Conservation (phyloP, 352 stramenopile species). For the Phytophthora europaea region DNA sequence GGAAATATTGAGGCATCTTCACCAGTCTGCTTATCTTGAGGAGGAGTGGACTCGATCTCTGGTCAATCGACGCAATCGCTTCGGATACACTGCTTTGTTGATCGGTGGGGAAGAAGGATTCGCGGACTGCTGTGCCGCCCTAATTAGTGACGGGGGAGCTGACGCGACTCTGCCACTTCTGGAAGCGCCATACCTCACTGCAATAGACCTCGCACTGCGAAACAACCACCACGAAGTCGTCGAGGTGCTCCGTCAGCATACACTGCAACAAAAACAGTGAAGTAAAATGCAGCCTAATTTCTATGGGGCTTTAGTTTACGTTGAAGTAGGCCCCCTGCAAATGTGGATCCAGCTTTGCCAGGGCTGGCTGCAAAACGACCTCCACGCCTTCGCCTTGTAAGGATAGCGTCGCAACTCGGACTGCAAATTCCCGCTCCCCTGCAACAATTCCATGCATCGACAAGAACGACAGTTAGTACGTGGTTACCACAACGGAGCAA, state of each 20-base stretch:
- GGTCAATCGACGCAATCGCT: constrained; percentile 34
- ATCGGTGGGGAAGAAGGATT: constrained; percentile 38
- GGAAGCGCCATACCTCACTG: constrained; percentile 15
- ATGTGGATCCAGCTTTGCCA: constrained; percentile 45
- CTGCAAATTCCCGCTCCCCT: constrained; percentile 46
- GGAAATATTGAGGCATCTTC: constrained; percentile 19
- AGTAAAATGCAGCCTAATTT: background rate
- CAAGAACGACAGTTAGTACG: constrained; percentile 14
- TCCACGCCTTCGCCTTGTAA: constrained; percentile 34
- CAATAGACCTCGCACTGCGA: constrained; percentile 29
- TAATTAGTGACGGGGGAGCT: constrained; percentile 9
- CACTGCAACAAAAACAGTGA: constrained; percentile 3
- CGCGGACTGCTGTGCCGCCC: constrained; percentile 20
- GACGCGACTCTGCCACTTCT: constrained; percentile 23
- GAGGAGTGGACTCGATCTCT: constrained; percentile 15
- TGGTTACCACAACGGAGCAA: background rate
- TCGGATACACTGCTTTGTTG: constrained; percentile 35
- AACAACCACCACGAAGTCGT: constrained; percentile 30
- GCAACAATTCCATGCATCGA: background rate
- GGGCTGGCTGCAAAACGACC: constrained; percentile 15
- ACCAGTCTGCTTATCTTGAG: constrained; percentile 16
- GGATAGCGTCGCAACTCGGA: constrained; percentile 46
- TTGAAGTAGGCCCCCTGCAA: constrained; percentile 47
- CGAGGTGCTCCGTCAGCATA: constrained; percentile 16
- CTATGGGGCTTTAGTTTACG: constrained; percentile 11